Percentiles rank a stretch among this genome's conserved stretches.
Evolutionary conservation across 352 stramenopile species (phyloP).

Genomic region (Phytophthora agathidicida): DNA sequence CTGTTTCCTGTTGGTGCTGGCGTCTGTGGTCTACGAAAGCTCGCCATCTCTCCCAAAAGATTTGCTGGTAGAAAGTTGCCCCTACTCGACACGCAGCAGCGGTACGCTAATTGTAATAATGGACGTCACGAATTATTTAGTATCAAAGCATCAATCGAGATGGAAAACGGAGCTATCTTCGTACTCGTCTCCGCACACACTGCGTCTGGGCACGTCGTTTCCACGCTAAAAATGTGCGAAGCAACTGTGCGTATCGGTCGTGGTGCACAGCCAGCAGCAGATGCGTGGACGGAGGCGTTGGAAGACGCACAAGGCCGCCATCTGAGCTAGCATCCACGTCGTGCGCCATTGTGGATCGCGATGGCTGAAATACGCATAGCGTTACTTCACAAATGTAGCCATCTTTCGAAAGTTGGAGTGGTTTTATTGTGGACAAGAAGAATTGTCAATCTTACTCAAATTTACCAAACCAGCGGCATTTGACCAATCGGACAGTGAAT

Average conservation of each 20-base stretch:
- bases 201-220: slow-evolving; percentile 22
- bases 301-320: neutral
- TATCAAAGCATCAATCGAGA: neutral
- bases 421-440: no score
- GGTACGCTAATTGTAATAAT: slow-evolving; percentile 31
- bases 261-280: slow-evolving; percentile 31
- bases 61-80: slow-evolving; percentile 43
- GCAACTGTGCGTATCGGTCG: slow-evolving; percentile 33
- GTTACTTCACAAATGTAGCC: slow-evolving; percentile 14
- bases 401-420: slow-evolving; percentile 5
- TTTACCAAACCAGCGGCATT: no score
- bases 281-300: slow-evolving; percentile 1
- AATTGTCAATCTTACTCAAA: no score
- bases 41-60: slow-evolving; percentile 45
- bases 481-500: no score
- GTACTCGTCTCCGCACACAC: slow-evolving; percentile 38
- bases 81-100: slow-evolving; percentile 51
- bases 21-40: slow-evolving; percentile 9
- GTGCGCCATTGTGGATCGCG: neutral
- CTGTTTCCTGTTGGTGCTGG: neutral
- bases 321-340: neutral
- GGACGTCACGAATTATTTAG: neutral
- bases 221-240: slow-evolving; percentile 36
- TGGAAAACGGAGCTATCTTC: neutral
- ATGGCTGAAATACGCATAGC: slow-evolving; percentile 10